Evolutionary conservation across 2,329 filamentous ascomycete genomes (phyloP), one percentile per base, ranked within the genome.

Genomic region (Mycosphaerella arachidis): DNA sequence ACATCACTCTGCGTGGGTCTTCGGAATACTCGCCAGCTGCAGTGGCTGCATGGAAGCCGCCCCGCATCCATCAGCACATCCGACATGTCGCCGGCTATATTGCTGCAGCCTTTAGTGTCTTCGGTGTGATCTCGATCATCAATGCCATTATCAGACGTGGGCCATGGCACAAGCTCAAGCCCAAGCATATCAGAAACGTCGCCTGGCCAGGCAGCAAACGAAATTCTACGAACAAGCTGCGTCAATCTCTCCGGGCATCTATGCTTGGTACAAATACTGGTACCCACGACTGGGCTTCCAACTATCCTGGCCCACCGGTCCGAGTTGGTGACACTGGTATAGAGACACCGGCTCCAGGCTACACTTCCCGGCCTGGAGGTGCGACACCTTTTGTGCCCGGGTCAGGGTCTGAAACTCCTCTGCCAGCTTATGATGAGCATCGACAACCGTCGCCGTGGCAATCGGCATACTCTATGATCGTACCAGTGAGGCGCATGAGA

Each of bases 91-190:
- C 69, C 20, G 69, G 67, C 31, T 67, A 66, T 33, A 58, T 71
- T 35, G 69, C 69, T 4, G 69, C 67, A 29, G 63, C 58, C 16
- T 71, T 68, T 56, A 70, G 67, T 56, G 56, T 64, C 8, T 67
- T 71, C 35, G 69, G 68, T 12, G 55, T 69, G 13, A 59, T 65
- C 16, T 57, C 68, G 6, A 62, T 71, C 5, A 58, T 67, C n/a
- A 71, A 71, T 45, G 68, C 66, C 10, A 61, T 70, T 33, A 55
- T 71, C 13, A 63, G 69, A 30, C 62, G 69, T 9, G 68, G 65
- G 4, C 68, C 69, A 4, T 70, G 67, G 66, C 35, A 63, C 40
- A 66, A 63, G 51, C 48, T 69, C 51, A 51, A 51, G 48, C 12
- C 24, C 20, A 67, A 65, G 61, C 64, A 62, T 24, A 63, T 63